Evolutionary conservation across 331 rosid genomes (phyloP).

Genomic region (Malus hybrid): DNA sequence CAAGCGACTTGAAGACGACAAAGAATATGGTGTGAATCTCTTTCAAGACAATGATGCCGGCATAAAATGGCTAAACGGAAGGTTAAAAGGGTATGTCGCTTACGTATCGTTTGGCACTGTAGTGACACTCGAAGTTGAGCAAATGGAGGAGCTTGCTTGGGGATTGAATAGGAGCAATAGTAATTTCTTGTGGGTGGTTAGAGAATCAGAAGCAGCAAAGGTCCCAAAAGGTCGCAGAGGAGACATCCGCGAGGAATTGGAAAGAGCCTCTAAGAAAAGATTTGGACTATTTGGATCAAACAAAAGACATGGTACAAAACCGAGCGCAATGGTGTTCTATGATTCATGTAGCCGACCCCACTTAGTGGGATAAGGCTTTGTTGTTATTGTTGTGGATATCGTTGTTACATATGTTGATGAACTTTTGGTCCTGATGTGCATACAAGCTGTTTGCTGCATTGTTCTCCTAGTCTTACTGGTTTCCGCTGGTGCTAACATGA

Average conservation of each 20-base stretch:
- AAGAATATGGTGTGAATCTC: conserved; percentile 1
- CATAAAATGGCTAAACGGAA: conserved; percentile 26
- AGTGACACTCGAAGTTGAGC: not conserved
- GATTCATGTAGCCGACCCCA: too few species aligned
- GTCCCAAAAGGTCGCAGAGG: conserved; percentile 10
- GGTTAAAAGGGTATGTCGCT: conserved; percentile 17
- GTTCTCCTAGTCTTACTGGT: too few species aligned
- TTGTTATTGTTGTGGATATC: too few species aligned
- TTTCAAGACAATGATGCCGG: not conserved
- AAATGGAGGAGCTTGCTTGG: conserved; percentile 32
- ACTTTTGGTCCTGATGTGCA: too few species aligned
- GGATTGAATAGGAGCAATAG: conserved; percentile 24
- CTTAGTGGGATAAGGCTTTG: too few species aligned
- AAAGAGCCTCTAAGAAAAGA: too few species aligned
- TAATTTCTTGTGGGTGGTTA: conserved; percentile 47
- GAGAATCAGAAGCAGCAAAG: conserved; percentile 17
- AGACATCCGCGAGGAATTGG: not conserved
- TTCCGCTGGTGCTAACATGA: too few species aligned
- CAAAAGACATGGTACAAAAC: too few species aligned
- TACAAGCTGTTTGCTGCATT: too few species aligned
- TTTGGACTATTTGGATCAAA: too few species aligned
- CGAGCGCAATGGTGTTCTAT: too few species aligned
- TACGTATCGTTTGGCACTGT: conserved; percentile 23
- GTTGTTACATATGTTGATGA: too few species aligned
- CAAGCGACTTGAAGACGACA: not conserved